Conservation (phyloP, 2,329 filamentous ascomycete genomes). For the Xylaria sp. region DNA sequence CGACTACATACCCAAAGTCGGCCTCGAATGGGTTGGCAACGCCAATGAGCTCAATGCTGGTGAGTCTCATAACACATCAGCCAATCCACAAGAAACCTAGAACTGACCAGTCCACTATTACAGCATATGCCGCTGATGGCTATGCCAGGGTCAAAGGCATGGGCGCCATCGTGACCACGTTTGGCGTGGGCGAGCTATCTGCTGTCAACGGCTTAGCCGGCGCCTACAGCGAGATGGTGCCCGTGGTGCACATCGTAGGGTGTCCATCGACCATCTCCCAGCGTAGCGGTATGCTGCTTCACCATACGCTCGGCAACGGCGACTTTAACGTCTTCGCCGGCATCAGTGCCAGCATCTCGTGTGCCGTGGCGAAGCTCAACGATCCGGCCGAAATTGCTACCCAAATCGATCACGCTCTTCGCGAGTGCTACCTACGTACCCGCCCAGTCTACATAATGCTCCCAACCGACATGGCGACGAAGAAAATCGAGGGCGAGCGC, state of each 20-base stretch:
- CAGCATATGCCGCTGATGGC: constrained; percentile 81
- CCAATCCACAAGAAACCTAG: not conserved
- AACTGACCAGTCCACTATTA: constrained; percentile 11
- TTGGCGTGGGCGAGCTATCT: constrained; percentile 79
- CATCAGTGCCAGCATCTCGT: constrained; percentile 79
- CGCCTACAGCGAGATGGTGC: constrained; percentile 77
- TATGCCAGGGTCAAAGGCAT: constrained; percentile 79
- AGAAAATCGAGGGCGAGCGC: constrained; percentile 78
- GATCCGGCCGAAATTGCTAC: constrained; percentile 74
- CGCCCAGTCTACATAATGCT: constrained; percentile 86
- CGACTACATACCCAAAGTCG: constrained; percentile 70
- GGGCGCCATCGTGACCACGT: constrained; percentile 76
- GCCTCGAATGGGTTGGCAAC: constrained; percentile 73
- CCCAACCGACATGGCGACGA: constrained; percentile 81
- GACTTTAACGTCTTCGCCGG: constrained; percentile 85
- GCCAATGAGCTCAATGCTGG: constrained; percentile 79
- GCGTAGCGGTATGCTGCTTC: constrained; percentile 60
- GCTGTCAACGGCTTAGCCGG: constrained; percentile 79
- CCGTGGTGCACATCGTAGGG: constrained; percentile 70
- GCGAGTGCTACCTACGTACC: constrained; percentile 77
- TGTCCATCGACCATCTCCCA: constrained; percentile 60
- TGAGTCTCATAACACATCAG: constrained; percentile 48
- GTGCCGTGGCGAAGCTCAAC: constrained; percentile 75
- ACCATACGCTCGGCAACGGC: constrained; percentile 80
- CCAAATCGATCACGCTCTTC: constrained; percentile 81